Evolutionary conservation across 371 early-diverging fungal species (phyloP).

Genomic region (Mortierella sp.): DNA sequence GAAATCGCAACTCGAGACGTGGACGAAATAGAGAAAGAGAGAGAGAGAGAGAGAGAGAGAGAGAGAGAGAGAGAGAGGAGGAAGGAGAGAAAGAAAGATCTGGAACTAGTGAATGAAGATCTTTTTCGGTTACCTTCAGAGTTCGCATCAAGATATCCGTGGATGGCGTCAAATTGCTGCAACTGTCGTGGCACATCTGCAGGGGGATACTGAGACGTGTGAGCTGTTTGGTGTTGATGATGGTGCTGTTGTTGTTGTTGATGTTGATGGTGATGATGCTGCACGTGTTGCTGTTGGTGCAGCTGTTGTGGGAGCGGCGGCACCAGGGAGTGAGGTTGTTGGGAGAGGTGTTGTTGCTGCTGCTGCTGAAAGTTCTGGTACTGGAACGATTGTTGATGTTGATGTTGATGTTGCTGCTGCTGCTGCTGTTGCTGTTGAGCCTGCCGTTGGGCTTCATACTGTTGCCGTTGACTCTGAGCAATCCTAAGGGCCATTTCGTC

Average conservation of each 20-base stretch:
- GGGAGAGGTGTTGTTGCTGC: slow-evolving; percentile 1
- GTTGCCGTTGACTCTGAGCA: slow-evolving; percentile 32
- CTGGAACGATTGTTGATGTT: slow-evolving; percentile 4
- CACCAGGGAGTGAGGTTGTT: slow-evolving; percentile 5
- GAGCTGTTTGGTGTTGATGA: slow-evolving; percentile 19
- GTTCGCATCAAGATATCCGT: slow-evolving; percentile 45
- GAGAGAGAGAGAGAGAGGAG: slow-evolving; percentile 2
- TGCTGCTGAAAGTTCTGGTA: not conserved
- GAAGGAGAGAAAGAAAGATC: not conserved
- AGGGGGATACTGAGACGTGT: slow-evolving; percentile 24
- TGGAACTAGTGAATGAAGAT: not conserved
- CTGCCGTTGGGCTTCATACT: slow-evolving; percentile 28
- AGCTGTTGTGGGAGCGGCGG: slow-evolving; percentile 2
- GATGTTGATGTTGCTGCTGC: slow-evolving; percentile 11
- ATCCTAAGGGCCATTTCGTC: slow-evolving; percentile 45
- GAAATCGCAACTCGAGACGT: no score
- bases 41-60: no score
- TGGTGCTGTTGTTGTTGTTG: slow-evolving; percentile 20
- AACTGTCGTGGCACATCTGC: slow-evolving; percentile 25
- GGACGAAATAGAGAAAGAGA: no score
- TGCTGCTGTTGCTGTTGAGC: slow-evolving; percentile 32
- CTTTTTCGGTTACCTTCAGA: slow-evolving; percentile 18
- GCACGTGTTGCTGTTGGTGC: slow-evolving; percentile 16
- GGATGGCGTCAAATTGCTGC: slow-evolving; percentile 52
- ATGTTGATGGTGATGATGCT: slow-evolving; percentile 4